phyloP scores from a whole-genome alignment of 2,329 filamentous ascomycete species.

The Diaporthe humulicola region DNA sequence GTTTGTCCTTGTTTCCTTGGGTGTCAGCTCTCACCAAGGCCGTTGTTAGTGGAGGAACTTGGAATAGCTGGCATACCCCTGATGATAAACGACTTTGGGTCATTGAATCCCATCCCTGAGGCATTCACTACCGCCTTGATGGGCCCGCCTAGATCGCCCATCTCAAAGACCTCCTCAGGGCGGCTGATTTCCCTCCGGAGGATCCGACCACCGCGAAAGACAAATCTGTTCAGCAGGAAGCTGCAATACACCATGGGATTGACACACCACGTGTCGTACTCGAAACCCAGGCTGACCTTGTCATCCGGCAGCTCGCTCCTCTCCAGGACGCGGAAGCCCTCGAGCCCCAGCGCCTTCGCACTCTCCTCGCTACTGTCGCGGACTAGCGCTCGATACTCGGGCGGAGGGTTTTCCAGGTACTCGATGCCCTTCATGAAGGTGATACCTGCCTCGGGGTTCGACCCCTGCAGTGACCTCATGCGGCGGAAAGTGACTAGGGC shows the following conservation, averaged over 20 bases:
- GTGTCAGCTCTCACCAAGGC: conserved; percentile 6
- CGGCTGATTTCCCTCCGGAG: conserved; percentile 52
- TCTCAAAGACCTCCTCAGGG: conserved; percentile 54
- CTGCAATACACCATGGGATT: conserved; percentile 68
- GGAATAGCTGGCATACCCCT: conserved; percentile 49
- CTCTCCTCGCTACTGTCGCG: conserved; percentile 41
- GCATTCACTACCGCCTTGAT: conserved; percentile 58
- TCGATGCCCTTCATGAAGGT: conserved; percentile 64
- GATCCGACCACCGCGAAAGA: conserved; percentile 52
- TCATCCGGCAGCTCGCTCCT: conserved; percentile 55
- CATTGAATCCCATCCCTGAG: conserved; percentile 60
- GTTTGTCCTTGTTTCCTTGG: conserved; percentile 57
- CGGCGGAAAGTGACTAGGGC: conserved; percentile 57
- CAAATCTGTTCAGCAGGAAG: conserved; percentile 59
- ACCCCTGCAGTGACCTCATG: conserved; percentile 52
- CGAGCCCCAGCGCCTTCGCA: conserved; percentile 50
- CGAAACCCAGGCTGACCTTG: conserved; percentile 59
- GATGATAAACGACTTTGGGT: conserved; percentile 56
- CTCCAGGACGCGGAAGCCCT: conserved; percentile 54
- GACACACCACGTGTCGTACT: conserved; percentile 68
- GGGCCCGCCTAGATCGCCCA: conserved; percentile 47
- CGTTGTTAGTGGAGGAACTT: no score
- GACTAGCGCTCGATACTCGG: conserved; percentile 55
- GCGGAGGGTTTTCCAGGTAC: conserved; percentile 61
- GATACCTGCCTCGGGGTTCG: conserved; percentile 58